Conservation (phyloP, 257 asterid genomes). For the Solanum virginianum region DNA sequence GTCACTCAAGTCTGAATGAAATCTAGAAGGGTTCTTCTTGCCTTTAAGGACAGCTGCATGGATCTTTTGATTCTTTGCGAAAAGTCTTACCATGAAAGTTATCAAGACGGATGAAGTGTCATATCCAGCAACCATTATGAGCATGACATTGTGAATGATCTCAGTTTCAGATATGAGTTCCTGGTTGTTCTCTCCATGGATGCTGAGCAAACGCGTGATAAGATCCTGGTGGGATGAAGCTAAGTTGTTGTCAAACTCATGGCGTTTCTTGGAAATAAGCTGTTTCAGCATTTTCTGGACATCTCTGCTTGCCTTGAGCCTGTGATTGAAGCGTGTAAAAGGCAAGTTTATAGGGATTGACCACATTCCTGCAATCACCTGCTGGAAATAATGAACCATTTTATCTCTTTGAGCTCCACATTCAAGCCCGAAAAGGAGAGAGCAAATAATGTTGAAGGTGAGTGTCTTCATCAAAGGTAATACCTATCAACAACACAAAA, state of each 20-base stretch:
- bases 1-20: neutral
- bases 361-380: slow-evolving; percentile 57
- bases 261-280: slow-evolving; percentile 34
- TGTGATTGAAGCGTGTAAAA: slow-evolving; percentile 47
- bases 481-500: slow-evolving; percentile 20
- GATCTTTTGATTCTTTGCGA: slow-evolving; percentile 32
- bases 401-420: slow-evolving; percentile 35
- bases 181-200: slow-evolving; percentile 20
- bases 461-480: slow-evolving; percentile 63
- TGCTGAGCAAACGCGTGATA: slow-evolving; percentile 53
- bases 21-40: neutral
- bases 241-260: slow-evolving; percentile 22
- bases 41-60: slow-evolving; percentile 51
- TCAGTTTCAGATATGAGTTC: slow-evolving; percentile 41
- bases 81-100: slow-evolving; percentile 38
- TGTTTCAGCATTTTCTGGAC: slow-evolving; percentile 33
- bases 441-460: slow-evolving; percentile 67
- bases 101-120: slow-evolving; percentile 59
- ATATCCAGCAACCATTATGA: slow-evolving; percentile 56
- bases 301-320: slow-evolving; percentile 52
- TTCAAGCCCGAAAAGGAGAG: slow-evolving; percentile 51
- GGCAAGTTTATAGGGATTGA: slow-evolving; percentile 55
- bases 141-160: slow-evolving; percentile 47
- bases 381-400: slow-evolving; percentile 21
- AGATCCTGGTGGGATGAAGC: slow-evolving; percentile 50